Base-by-base conservation (phyloP, 108 stramenopile species). In the Nannochloropsis oceanica region DNA sequence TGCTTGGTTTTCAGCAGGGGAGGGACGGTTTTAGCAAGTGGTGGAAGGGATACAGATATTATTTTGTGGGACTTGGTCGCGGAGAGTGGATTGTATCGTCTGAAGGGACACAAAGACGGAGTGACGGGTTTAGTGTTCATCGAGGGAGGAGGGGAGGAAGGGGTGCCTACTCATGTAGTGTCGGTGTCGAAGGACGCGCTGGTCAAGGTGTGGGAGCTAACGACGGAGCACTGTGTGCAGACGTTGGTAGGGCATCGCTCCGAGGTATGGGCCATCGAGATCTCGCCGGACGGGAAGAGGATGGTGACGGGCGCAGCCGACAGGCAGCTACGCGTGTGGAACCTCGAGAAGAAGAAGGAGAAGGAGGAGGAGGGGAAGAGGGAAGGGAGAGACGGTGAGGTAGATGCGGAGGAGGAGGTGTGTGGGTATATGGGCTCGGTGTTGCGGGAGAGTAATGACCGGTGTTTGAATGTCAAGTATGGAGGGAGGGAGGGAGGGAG, bases 131-230 rank as follows among this genome's bases (percentile, higher is more conserved):
- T 97, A 44, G 82, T 84, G 43, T 97, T 98, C 92, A 83, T 95
- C 50, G 73, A 13, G 80, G 82, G 24, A 79, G 81, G 20, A 44
- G 81, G 8, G 81, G 84, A 46, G 13, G 27, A 13, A 43, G 73
- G 83, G 25, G 50, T 79, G 43, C 84, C 79, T 43, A 81, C 80
- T 20, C 82, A 84, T 43, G 46, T 98, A 50, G 90, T 95, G 12
- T 94, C 96, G 12, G 92, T 94, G 25, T 94, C 94, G 85, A 89
- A 95, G 80, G 99, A 99, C 92, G 94, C 96, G 73, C 90, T 97
- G n/a, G 92, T 98, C 80, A 99, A 99, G 92, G 89, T 85, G 43
- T 99, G 97, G 97, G 99, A 99, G 92, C 87, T 97, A 87, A 92
- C 93, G 83, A 94, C 92, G 81, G 96, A 97, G 91, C 94, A 95